Base-by-base conservation (phyloP, 371 early-diverging fungal genomes). In the Mucor indicus region DNA sequence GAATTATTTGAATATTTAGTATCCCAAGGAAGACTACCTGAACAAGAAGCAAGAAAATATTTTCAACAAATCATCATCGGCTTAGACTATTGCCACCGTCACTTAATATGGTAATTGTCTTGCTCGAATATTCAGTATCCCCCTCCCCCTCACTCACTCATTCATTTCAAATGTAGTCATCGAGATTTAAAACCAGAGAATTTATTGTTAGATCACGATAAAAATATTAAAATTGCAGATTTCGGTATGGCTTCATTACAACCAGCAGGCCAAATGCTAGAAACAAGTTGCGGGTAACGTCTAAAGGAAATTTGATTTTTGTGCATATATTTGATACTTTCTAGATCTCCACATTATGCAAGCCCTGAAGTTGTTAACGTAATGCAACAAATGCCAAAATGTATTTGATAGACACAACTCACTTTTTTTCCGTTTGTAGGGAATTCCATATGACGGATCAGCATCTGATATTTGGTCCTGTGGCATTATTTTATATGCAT, bases 151-250 rank as follows among this genome's bases (percentile, higher is more conserved):
- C n/a, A n/a, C n/a, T 19, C 7, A 31, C 20, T 30, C 15, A 1
- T 20, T 8, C 11, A 23, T 38, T 10, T 29, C 21, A 10, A 3
- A 37, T 24, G 22, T 40, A 30, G 96, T 49, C 98, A 99, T 72
- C 88, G 99, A 44, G 99, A 99, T 69, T 72, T 99, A 15, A 99
- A 99, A 61, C 96, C 97, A 63, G 89, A 87, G 53, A 99, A 99
- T 67, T 74, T 99, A 37, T 75, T 99, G 46, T 72, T 99, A 15
- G 95, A 96, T 66, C 52, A 52, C 50, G 76, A 81, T 30, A 84
- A 83, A 27, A 82, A 72, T 53, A 87, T 84, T 22, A 92, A 91
- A 53, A 85, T 89, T 57, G 90, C 88, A 23, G 90, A 92, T 54
- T 92, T 90, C 69, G 90, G 90, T n/a, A 88, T 90, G 89, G 92